A percentile compares a stretch with the other conserved stretches of the same genome.
phyloP scores from a whole-genome alignment of 495 filamentous ascomycete species.

The Aspergillus incahuasiensis region DNA sequence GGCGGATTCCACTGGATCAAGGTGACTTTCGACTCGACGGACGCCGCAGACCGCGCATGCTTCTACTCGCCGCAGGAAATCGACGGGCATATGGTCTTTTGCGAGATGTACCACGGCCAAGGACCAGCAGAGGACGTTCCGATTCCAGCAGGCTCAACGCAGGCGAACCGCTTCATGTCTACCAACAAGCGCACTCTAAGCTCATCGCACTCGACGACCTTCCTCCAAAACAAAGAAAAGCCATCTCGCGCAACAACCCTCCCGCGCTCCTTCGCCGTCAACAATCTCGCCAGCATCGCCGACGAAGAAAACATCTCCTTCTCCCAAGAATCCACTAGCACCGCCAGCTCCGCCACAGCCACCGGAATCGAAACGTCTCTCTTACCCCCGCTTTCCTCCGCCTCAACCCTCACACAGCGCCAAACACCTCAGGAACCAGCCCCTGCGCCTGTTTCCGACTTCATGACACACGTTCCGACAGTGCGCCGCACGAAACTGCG shows the following conservation, averaged over 20 bases:
- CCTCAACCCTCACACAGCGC: conserved; percentile 25
- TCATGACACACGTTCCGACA: conserved; percentile 48
- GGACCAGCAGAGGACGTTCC: conserved; percentile 63
- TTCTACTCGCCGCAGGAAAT: conserved; percentile 73
- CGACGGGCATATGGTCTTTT: conserved; percentile 69
- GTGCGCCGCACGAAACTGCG: conserved; percentile 50
- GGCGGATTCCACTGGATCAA: conserved; percentile 90
- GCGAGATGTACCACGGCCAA: conserved; percentile 68
- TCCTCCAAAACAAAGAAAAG: conserved; percentile 34
- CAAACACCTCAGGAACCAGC: conserved; percentile 24
- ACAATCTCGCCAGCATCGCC: conserved; percentile 31
- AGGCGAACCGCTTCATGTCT: conserved; percentile 23
- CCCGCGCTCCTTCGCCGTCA: conserved; percentile 44
- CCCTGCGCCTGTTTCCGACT: conserved; percentile 34
- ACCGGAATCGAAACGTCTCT: conserved; percentile 42
- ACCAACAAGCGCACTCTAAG: conserved; percentile 32
- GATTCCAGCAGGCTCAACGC: conserved; percentile 45
- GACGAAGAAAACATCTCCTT: conserved; percentile 26
- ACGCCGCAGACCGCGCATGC: conserved; percentile 71
- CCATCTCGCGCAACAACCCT: conserved; percentile 27
- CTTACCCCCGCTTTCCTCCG: conserved; percentile 14
- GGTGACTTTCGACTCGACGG: conserved; percentile 79
- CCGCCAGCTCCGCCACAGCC: conserved; percentile 60
- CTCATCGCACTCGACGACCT: conserved; percentile 35
- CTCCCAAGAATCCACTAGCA: conserved; percentile 39